Evolutionary conservation across 768 basidiomycete species (phyloP), one percentile per base, ranked within the genome.

Genomic region (Russula foetens): DNA sequence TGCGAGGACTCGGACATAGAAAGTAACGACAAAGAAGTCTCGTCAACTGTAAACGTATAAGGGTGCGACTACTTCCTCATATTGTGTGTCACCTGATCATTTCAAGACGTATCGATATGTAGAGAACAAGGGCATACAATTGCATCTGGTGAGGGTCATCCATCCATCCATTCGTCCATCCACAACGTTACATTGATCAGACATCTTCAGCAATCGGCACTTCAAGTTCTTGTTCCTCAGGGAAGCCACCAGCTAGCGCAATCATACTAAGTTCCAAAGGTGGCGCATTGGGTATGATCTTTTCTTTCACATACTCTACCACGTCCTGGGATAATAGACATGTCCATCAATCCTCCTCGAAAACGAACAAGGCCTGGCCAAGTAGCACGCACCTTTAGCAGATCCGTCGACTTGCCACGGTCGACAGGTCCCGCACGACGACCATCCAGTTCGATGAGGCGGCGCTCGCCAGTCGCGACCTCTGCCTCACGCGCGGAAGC

Each of bases 371-470:
- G 3, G 6, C 8, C 5, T 26, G 31, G 14, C 33, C 19, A n/a
- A 28, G 19, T 63, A 33, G 47, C n/a, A 26, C 62, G 15, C 67
- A 81, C 89, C 69, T 75, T 69, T 53, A 92, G 70, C 46, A 92
- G 73, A 68, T 88, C 76, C 1, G 61, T 72, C 64, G 82, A 83
- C 59, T 76, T 75, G 0, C 90, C 90, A 65, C 85, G 79, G 69
- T 97, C 93, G 65, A 97, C 76, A 1, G 94, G 92, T 3, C 90
- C 90, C 9, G 70, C 73, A 46, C 94, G 74, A 45, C 83, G 74
- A 0, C 94, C 94, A 72, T 97, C 93, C 49, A 98, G 75, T 71
- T 97, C 95, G 47, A 96, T 74, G 7, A 97, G 71, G 48, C 87
- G 78, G 38, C 68, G 66, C 62, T 72, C 63, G 11, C 33, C 17